Percentiles rank a stretch among this genome's conserved stretches.
These are phyloP conservation scores for Lasiodiplodia sp. DNA, from an alignment of 2,329 filamentous ascomycete species.

Conservation along the genomic window DNA sequence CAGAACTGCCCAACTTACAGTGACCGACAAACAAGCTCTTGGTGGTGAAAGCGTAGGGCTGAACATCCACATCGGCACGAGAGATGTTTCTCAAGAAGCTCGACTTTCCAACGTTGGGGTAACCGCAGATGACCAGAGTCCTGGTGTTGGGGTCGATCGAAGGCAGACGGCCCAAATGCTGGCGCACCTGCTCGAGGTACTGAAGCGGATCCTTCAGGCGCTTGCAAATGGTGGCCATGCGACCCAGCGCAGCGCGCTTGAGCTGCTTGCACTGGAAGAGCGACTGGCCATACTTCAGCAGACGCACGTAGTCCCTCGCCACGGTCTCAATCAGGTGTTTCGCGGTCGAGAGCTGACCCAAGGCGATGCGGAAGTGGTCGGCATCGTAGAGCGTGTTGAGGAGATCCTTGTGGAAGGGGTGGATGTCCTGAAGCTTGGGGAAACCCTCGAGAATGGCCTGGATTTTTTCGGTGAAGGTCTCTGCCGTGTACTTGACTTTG, in stretches of 20 bases:
- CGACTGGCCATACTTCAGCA: slow-evolving; percentile 95
- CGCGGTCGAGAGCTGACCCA: slow-evolving; percentile 93
- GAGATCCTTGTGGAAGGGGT: slow-evolving; percentile 89
- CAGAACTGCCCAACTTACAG: slow-evolving; percentile 48
- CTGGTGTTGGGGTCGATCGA: slow-evolving; percentile 98
- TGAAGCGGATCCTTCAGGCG: slow-evolving; percentile 92
- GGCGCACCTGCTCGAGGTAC: slow-evolving; percentile 95
- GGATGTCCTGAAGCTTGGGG: slow-evolving; percentile 90
- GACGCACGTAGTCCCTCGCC: slow-evolving; percentile 91
- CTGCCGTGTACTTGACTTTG: slow-evolving; percentile 98
- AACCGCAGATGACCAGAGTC: slow-evolving; percentile 94
- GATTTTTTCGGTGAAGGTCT: slow-evolving; percentile 96
- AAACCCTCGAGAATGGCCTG: slow-evolving; percentile 90
- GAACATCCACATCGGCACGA: slow-evolving; percentile 92
- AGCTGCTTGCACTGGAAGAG: slow-evolving; percentile 99
- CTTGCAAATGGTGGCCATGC: slow-evolving; percentile 97
- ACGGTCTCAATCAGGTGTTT: slow-evolving; percentile 98
- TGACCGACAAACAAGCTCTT: slow-evolving; percentile 97
- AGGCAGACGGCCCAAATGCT: slow-evolving; percentile 95
- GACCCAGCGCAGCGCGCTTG: slow-evolving; percentile 92
- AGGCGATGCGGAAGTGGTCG: slow-evolving; percentile 89
- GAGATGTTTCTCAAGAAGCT: slow-evolving; percentile 94
- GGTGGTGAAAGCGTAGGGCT: slow-evolving; percentile 98
- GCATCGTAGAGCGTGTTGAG: slow-evolving; percentile 99
- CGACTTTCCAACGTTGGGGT: slow-evolving; percentile 97